Evolutionary conservation across 2,329 filamentous ascomycete species (phyloP), one percentile per base, ranked within the genome.

Genomic region (Pleurostoma richardsiae): DNA sequence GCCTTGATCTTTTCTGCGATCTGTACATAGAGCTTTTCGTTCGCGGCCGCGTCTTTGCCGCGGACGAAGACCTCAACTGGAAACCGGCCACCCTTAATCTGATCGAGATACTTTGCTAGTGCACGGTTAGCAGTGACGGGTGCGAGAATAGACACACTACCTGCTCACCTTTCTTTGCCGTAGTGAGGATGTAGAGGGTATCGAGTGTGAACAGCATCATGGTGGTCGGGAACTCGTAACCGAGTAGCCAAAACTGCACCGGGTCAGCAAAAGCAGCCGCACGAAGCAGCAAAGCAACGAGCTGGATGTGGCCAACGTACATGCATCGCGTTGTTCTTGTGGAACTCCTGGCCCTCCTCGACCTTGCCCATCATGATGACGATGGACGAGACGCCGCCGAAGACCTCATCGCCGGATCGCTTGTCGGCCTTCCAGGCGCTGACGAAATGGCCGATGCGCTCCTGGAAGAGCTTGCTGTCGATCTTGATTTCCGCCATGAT

Each of bases 161-260:
- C 29, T 26, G 41, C 50, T 42, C 39, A 95, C 90, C 92, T 82
- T 99, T 99, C 73, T 99, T 99, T 49, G 89, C 86, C 5, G 94
- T 99, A 5, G 94, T 99, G 54, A 99, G 83, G 49, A 97, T 86
- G 70, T 94, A 95, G 58, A 97, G 77, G 41, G 83, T 83, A 51
- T 97, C 94, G 51, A 85, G 73, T 1, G 92, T 97, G 65, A 99
- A 84, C 44, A 99, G 79, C 76, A 99, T 90, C 53, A 99, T 76
- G 0, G 94, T 99, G 38, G 92, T 91, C 31, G 94, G 94, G 62
- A 99, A 99, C 67, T 99, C 94, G 75, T 99, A 99, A 59, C 94
- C 94, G 52, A 99, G 81, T 46, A 99, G 79, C 95, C 95, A 99
- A 70, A 97, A 95, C 91, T 96, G 66, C 42, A 44, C 19, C 19